Base-by-base conservation (phyloP, 352 stramenopile genomes). In the Pythium phragmiticola region DNA sequence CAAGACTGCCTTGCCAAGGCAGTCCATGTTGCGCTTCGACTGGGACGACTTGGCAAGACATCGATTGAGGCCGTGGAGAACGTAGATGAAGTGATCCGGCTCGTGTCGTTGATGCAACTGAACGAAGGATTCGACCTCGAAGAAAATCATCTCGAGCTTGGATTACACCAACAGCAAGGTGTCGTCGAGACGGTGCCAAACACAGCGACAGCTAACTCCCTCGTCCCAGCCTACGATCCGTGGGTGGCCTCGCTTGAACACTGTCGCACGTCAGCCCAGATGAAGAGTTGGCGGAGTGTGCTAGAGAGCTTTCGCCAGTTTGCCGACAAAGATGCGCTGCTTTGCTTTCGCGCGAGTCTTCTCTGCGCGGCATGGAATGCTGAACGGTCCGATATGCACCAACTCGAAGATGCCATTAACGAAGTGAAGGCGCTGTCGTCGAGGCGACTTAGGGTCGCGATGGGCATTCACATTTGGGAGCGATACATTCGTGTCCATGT, bases 381-480 rank as follows among this genome's bases (percentile, higher is more conserved):
- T 5, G 82, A 92, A 51, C 81, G 86, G 57, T 90, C 86, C 0
- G 78, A 92, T 28, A 93, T 95, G 86, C 80, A 82, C n/a, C 84
- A 93, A 47, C 70, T 95, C 12, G 82, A 90, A 46, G 79, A 90
- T 61, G 86, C 86, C 2, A 60, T 93, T 43, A 63, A 74, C 11
- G 84, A 93, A 56, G 62, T 92, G 5, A 79, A 90, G 36, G 73
- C 72, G 28, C 46, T 92, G 19, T 57, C 52, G 7, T 67, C 69
- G 13, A 57, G 65, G 21, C 65, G 68, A 43, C 45, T 91, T 19
- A 79, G 79, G 69, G 67, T 70, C n/a, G 81, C 82, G 4, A 88
- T 95, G 74, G 74, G 75, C 8, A 65, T 82, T 33, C 74, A 89
- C 57, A 77, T 95, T 65, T 95, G 86, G 86, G 86, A 95, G 43